Percentiles rank a stretch among this genome's conserved stretches.
Evolutionary conservation across 768 basidiomycete species (phyloP).

Genomic region (Panus rudis): DNA sequence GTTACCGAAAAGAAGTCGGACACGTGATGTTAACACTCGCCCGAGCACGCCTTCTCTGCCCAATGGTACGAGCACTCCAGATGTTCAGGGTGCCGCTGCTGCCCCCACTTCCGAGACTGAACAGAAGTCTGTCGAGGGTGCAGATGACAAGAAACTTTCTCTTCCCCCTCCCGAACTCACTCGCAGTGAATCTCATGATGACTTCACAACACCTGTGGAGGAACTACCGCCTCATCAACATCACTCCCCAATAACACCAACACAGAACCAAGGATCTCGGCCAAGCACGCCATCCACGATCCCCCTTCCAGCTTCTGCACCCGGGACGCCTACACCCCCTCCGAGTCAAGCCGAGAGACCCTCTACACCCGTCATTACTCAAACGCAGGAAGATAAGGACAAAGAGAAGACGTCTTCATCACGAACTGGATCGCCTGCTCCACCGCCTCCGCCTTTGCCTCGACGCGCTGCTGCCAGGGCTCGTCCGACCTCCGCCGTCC

Average conservation of each 20-base stretch:
- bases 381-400: not conserved
- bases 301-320: constrained; percentile 16
- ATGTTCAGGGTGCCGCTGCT: too few relatives aligned
- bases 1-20: constrained; percentile 19
- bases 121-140: not conserved
- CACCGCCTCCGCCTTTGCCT: constrained; percentile 54
- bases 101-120: not conserved
- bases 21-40: not conserved
- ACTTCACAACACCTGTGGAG: constrained; percentile 20
- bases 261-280: not conserved
- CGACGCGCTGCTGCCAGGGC: constrained; percentile 55
- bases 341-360: not conserved
- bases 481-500: constrained; percentile 27
- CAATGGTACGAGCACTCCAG: not conserved
- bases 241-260: too few relatives aligned
- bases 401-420: constrained; percentile 3
- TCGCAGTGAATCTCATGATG: constrained; percentile 13
- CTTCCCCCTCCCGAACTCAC: constrained; percentile 7
- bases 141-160: not conserved
- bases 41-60: too few relatives aligned
- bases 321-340: constrained; percentile 6
- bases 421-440: constrained; percentile 25
- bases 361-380: not conserved
- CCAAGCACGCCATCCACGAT: constrained; percentile 9
- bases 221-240: constrained; percentile 16